Evolutionary conservation across 2,329 filamentous ascomycete genomes (phyloP).

Genomic region (Neocucurbitaria cava): DNA sequence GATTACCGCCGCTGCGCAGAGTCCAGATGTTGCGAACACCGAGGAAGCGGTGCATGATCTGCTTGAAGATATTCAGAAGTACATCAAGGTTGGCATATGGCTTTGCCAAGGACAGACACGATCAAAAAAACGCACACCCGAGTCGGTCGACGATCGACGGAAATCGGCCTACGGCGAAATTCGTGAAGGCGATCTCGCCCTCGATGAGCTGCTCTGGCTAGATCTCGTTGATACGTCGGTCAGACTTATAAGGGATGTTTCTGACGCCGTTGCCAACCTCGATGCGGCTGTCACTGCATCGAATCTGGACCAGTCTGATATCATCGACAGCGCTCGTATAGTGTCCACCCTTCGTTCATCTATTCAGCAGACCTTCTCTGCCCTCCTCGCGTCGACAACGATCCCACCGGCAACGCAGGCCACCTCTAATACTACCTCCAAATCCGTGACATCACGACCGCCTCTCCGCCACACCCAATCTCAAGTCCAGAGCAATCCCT

Average conservation of each 20-base stretch:
- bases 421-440: conserved; percentile 29
- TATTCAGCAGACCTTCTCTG: conserved; percentile 90
- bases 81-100: conserved; percentile 93
- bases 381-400: conserved; percentile 75
- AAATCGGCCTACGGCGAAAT: conserved; percentile 51
- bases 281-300: conserved; percentile 36
- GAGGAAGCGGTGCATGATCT: conserved; percentile 75
- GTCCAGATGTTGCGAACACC: conserved; percentile 63
- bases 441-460: conserved; percentile 20
- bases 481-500: conserved; percentile 63
- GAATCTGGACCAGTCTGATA: conserved; percentile 19
- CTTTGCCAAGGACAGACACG: conserved; percentile 87
- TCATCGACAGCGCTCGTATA: conserved; percentile 66
- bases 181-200: conserved; percentile 63
- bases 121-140: conserved; percentile 50
- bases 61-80: conserved; percentile 82
- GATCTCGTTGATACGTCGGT: conserved; percentile 70
- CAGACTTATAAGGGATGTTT: conserved; percentile 56
- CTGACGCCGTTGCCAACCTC: conserved; percentile 56
- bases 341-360: conserved; percentile 74
- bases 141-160: conserved; percentile 49
- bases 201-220: conserved; percentile 71
- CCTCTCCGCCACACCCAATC: conserved; percentile 27
- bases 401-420: conserved; percentile 28
- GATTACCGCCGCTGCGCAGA: conserved; percentile 66